Base-by-base conservation (phyloP, 306 rosid species). In the Quercus variabilis region DNA sequence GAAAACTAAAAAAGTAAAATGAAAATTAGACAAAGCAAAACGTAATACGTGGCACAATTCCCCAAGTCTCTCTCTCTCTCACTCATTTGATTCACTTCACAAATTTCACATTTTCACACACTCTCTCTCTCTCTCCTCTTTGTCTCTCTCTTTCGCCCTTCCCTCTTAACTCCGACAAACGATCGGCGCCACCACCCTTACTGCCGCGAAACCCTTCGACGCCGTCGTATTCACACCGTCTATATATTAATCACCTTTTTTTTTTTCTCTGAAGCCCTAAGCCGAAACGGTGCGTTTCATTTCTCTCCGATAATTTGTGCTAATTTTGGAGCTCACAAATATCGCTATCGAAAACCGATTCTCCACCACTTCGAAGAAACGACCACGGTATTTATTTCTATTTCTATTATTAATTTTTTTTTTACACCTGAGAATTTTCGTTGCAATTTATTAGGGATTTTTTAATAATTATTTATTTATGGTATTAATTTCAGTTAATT, bases 81-180 rank as follows among this genome's bases (percentile, higher is more conserved):
- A 69, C 4, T 67, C 46, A 41, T 41, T 41, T 41, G 46, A 41
- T 41, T 41, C 46, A 41, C 46, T 41, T 41, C 46, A 41, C 12
- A 41, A 41, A 41, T 41, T 41, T 41, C 68, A 4, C 68, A 68
- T 62, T 18, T 35, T 3, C 74, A 31, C 74, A 31, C 52, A 12
- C 19, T 31, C 35, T 31, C 35, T 38, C 46, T 38, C 43, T 38
- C 35, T 15, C 49, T 33, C 4, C 57, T 2, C 63, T 74, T 1
- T 1, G 20, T 10, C 0, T 38, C 43, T 38, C 43, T 38, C 43
- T 6, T 33, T 5, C 25, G 30, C 4, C 59, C 46, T 73, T 74
- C 3, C 49, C 55, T n/a, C 60, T 65, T 72, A 69, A 82, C 84
- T 69, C 87, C 89, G 86, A 80, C 25, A 79, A 85, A 78, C 84